Evolutionary conservation across 1,284 basidiomycete genomes (phyloP).

Genomic region (Pseudozyma thailandica): DNA sequence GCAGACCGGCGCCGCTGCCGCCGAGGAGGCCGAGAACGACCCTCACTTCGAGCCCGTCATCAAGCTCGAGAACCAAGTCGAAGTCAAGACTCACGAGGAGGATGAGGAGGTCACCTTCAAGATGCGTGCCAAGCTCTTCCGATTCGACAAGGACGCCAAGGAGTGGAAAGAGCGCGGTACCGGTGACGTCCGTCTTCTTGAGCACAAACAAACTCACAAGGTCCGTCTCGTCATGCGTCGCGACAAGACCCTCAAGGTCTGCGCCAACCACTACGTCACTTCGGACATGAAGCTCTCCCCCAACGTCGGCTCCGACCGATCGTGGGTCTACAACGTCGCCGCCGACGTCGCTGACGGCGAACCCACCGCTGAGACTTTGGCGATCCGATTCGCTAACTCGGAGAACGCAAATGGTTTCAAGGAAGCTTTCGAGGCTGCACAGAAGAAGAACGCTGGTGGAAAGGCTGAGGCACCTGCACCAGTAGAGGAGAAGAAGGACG

Average conservation of each 20-base stretch:
- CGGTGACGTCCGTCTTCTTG: conserved; percentile 67
- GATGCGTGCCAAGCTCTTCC: conserved; percentile 99
- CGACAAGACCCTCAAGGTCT: conserved; percentile 99
- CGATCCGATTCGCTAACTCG: conserved; percentile 96
- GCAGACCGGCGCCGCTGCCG: conserved; percentile 33
- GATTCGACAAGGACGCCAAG: conserved; percentile 81
- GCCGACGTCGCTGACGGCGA: conserved; percentile 88
- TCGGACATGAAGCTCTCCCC: conserved; percentile 93
- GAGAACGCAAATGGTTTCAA: conserved; percentile 73
- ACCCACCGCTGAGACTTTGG: conserved; percentile 90
- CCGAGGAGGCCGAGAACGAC: conserved; percentile 84
- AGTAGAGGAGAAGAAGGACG: conserved; percentile 24
- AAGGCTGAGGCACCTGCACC: conserved; percentile 29
- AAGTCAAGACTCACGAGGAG: conserved; percentile 94
- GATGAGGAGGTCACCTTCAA: conserved; percentile 94
- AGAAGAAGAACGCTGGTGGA: conserved; percentile 54
- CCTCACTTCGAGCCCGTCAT: conserved; percentile 96
- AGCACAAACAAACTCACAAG: conserved; percentile 87
- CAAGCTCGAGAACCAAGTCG: conserved; percentile 94
- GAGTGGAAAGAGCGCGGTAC: conserved; percentile 95
- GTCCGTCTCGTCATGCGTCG: conserved; percentile 97
- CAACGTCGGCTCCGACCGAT: conserved; percentile 98
- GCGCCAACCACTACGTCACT: conserved; percentile 95
- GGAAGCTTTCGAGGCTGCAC: conserved; percentile 63
- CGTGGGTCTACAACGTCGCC: conserved; percentile 93